phyloP scores from a whole-genome alignment of 345 rosid genomes.

The Populus tremula region DNA sequence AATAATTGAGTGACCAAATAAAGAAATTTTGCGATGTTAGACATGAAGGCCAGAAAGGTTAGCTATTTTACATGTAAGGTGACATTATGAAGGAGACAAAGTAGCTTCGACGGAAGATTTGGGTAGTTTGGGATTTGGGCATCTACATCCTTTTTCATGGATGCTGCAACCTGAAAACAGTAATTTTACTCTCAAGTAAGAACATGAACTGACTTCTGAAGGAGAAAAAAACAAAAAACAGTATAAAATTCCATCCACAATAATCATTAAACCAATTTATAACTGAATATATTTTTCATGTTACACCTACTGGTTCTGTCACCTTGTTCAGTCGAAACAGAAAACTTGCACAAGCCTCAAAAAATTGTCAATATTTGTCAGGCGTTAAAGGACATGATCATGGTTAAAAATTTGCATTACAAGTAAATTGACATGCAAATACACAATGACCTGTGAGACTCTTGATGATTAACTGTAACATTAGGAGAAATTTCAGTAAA shows the following conservation, averaged over 20 bases:
- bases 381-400: not conserved
- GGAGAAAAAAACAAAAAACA: not conserved
- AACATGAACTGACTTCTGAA: conserved; percentile 1
- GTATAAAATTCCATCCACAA: not conserved
- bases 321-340: not conserved
- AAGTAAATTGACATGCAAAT: not conserved
- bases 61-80: conserved; percentile 63
- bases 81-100: conserved; percentile 79
- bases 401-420: not conserved
- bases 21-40: not conserved
- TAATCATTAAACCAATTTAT: not conserved
- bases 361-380: not conserved
- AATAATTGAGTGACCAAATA: not conserved
- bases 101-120: conserved; percentile 78
- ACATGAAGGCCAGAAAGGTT: not conserved
- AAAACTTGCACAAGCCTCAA: not conserved
- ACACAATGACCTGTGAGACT: not conserved
- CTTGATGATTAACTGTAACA: not conserved
- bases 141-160: conserved; percentile 78
- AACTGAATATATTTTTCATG: not conserved
- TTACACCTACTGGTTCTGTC: not conserved
- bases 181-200: conserved; percentile 13
- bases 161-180: conserved; percentile 75
- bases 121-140: conserved; percentile 85
- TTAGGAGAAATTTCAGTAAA: not conserved